phyloP scores from a whole-genome alignment of 2,329 filamentous ascomycete genomes.

The Aureobasidium sp. region DNA sequence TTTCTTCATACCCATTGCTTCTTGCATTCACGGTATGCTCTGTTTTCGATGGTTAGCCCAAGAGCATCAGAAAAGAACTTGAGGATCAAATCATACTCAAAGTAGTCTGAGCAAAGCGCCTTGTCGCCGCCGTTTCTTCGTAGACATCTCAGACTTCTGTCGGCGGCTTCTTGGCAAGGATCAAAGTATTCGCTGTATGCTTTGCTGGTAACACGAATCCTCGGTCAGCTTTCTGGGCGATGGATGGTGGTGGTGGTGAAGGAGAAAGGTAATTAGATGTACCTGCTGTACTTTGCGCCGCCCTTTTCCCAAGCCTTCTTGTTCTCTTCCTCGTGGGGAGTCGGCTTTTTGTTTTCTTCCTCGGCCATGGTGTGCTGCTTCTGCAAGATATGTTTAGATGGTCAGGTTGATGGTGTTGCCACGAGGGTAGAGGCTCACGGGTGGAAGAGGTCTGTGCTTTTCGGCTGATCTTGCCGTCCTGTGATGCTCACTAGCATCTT shows the following conservation, averaged over 20 bases:
- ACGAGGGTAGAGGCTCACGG: not conserved
- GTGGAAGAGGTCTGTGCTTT: slow-evolving; percentile 4
- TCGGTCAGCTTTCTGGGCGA: not conserved
- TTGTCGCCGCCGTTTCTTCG: slow-evolving; percentile 81
- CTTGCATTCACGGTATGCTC: slow-evolving; percentile 91
- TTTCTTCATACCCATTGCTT: slow-evolving; percentile 71
- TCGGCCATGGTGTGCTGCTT: not conserved
- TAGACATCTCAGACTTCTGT: slow-evolving; percentile 78
- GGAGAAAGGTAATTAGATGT: not conserved
- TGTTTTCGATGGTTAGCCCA: no score
- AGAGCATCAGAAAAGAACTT: not conserved
- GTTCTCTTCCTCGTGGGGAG: slow-evolving; percentile 15
- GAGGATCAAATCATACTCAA: no score
- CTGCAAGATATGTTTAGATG: not conserved
- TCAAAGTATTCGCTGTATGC: slow-evolving; percentile 84
- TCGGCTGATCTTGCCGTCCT: slow-evolving; percentile 7
- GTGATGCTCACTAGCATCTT: not conserved
- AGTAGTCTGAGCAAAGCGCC: slow-evolving; percentile 89
- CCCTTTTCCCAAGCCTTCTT: slow-evolving; percentile 29
- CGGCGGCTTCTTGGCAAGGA: slow-evolving; percentile 88
- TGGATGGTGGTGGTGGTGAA: not conserved
- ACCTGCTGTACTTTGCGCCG: slow-evolving; percentile 35
- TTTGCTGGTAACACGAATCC: slow-evolving; percentile 55
- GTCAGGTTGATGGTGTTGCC: not conserved
- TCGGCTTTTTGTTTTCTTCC: slow-evolving; percentile 19